Evolutionary conservation across 73 alveolate species (phyloP).

Genomic region (Paraurostyla sp.): DNA sequence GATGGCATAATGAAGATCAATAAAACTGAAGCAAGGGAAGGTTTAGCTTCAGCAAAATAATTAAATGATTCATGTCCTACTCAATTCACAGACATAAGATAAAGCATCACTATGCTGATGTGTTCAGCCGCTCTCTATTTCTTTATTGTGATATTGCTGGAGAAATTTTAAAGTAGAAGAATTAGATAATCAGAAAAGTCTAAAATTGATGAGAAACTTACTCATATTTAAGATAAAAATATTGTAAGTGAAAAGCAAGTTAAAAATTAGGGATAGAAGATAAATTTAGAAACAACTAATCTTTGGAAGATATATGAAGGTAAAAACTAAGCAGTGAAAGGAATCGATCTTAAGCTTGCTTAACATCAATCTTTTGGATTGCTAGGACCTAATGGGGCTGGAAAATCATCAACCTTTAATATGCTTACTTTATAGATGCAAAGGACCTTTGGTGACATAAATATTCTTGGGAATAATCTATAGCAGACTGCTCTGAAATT

Average conservation of each 20-base stretch:
- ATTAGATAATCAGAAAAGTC: too few species aligned
- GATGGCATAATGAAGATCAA: background rate
- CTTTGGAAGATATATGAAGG: constrained; percentile 22
- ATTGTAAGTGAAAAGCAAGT: background rate
- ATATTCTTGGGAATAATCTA: constrained; percentile 1
- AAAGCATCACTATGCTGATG: background rate
- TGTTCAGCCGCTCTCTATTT: background rate
- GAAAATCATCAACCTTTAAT: constrained; percentile 91
- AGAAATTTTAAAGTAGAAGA: too few species aligned
- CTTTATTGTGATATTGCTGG: background rate
- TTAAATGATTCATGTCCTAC: background rate
- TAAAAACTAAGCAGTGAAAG: constrained; percentile 80
- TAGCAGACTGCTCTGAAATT: background rate
- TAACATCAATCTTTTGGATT: constrained; percentile 85
- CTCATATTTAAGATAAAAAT: background rate
- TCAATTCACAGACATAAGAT: background rate
- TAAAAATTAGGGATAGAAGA: background rate
- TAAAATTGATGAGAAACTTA: too few species aligned
- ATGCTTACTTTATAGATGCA: constrained; percentile 65
- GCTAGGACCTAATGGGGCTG: constrained; percentile 93
- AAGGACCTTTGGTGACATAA: constrained; percentile 73
- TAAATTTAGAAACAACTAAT: too few species aligned
- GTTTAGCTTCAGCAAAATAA: background rate
- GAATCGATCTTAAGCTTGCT: constrained; percentile 75
- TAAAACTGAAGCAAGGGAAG: background rate